Percentiles rank a stretch among this genome's conserved stretches.
Evolutionary conservation across 371 early-diverging fungal genomes (phyloP).

Genomic region (Saksenaea oblongispora): DNA sequence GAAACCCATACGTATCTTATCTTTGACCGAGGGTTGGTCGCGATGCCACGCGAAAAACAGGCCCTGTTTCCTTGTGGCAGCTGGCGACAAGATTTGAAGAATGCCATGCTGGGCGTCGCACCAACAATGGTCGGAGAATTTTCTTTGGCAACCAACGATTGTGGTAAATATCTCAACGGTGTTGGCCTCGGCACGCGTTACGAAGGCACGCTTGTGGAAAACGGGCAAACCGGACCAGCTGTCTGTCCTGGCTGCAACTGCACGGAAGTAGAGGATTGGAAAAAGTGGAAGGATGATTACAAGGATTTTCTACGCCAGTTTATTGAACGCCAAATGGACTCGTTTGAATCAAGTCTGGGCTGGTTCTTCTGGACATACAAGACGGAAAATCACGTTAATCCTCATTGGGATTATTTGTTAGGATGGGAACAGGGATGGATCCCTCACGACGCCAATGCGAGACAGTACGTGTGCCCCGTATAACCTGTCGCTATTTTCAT

Average conservation of each 20-base stretch:
- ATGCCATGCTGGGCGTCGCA: constrained; percentile 31
- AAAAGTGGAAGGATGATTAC: constrained; percentile 33
- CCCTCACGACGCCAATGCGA: constrained; percentile 39
- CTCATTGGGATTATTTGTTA: constrained; percentile 73
- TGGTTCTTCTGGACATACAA: constrained; percentile 88
- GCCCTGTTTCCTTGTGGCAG: constrained; percentile 49
- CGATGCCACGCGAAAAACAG: constrained; percentile 42
- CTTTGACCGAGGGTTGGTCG: constrained; percentile 47
- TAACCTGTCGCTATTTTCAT: not conserved
- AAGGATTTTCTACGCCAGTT: constrained; percentile 37
- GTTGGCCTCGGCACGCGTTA: constrained; percentile 65
- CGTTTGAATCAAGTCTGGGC: constrained; percentile 53
- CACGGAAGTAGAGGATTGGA: constrained; percentile 42
- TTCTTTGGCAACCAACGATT: constrained; percentile 75
- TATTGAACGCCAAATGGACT: constrained; percentile 49
- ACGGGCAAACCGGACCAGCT: constrained; percentile 7
- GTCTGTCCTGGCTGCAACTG: constrained; percentile 55
- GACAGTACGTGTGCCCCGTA: constrained; percentile 15
- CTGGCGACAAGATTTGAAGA: constrained; percentile 32
- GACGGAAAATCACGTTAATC: constrained; percentile 63
- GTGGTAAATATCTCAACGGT: constrained; percentile 74
- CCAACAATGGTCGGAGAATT: constrained; percentile 76
- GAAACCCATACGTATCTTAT: constrained; percentile 51
- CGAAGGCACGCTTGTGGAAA: constrained; percentile 54
- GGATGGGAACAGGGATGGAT: constrained; percentile 52